Base-by-base conservation (phyloP, 2,329 filamentous ascomycete species). In the Byssochlamys sp. region DNA sequence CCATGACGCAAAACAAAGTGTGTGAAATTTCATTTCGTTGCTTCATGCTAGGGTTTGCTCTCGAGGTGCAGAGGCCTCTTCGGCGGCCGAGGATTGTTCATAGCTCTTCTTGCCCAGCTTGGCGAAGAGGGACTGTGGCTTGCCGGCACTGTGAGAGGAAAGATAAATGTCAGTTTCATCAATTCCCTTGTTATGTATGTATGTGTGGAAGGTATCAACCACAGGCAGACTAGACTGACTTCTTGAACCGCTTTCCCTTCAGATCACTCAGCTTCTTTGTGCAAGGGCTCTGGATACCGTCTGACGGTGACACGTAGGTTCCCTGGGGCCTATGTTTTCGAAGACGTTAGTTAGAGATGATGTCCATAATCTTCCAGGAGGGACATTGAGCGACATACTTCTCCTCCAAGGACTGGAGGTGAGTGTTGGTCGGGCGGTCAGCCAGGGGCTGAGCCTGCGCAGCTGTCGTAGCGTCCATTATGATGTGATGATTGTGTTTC, bases 201-300 rank as follows among this genome's bases (percentile, higher is more conserved):
- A 52, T 53, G 29, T 29, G 19, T 19, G 25, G 12, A 9, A 24
- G 19, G 1, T 19, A 19, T 19, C 19, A 19, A 19, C 19, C 19
- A 19, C 19, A 19, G 19, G 19, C 19, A 19, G 19, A 19, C 19
- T 19, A 19, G 6, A 65, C 69, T 54, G 69, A 77, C 75, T 75
- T 78, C 65, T 75, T 75, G 57, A 78, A 78, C 27, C 75, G 71
- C 71, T 78, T 78, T 39, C 74, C 74, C 71, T 80, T 80, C 56
- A 79, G 66, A 57, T 78, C 73, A 55, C 73, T 77, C 65, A 80
- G 57, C 56, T 79, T 80, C 70, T 78, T 77, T 28, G 76, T 78
- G 59, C 76, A 78, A 2, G 77, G 77, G 54, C 75, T 78, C 72
- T 78, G 76, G 54, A 80, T 76, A 45, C 75, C 73, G 61, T 80